Percentiles rank a stretch among this genome's conserved stretches.
phyloP scores from a whole-genome alignment of 345 rosid genomes.

The Sapria himalayana region DNA sequence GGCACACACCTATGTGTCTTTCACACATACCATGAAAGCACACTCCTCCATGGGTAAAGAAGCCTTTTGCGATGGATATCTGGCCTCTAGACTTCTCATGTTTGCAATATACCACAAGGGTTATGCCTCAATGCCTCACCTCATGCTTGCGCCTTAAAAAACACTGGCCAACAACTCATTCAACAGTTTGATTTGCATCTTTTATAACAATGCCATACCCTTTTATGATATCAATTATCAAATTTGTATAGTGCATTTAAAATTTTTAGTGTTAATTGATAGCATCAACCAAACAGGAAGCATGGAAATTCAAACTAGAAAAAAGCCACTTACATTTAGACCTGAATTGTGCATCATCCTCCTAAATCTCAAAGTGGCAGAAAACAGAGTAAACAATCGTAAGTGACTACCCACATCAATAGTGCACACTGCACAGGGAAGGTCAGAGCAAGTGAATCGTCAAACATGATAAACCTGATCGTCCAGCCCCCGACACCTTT shows the following conservation, averaged over 20 bases:
- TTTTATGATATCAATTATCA: background rate
- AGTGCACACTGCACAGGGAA: background rate
- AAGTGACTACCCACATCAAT: background rate
- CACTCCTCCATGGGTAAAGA: no score
- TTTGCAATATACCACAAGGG: no score
- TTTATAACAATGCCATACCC: constrained; percentile 3
- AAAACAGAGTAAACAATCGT: constrained; percentile 1
- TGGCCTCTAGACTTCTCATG: no score
- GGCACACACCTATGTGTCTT: no score
- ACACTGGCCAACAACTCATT: no score
- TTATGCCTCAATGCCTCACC: no score
- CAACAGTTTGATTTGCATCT: no score
- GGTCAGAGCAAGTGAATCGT: background rate
- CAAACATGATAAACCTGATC: constrained; percentile 23
- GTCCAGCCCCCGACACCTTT: constrained; percentile 86
- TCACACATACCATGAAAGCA: no score
- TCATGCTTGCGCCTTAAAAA: no score
- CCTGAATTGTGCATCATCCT: constrained; percentile 35
- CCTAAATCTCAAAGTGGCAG: constrained; percentile 20
- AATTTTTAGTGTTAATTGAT: background rate
- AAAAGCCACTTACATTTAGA: constrained; percentile 34
- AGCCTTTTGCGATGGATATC: no score
- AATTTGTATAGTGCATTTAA: background rate
- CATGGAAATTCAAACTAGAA: background rate
- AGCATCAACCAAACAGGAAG: background rate